A percentile compares a stretch with the other conserved stretches of the same genome.
These are phyloP conservation scores for Eucalyptus dawsonii DNA, from an alignment of 345 rosid genomes.

Conservation along the genomic window DNA sequence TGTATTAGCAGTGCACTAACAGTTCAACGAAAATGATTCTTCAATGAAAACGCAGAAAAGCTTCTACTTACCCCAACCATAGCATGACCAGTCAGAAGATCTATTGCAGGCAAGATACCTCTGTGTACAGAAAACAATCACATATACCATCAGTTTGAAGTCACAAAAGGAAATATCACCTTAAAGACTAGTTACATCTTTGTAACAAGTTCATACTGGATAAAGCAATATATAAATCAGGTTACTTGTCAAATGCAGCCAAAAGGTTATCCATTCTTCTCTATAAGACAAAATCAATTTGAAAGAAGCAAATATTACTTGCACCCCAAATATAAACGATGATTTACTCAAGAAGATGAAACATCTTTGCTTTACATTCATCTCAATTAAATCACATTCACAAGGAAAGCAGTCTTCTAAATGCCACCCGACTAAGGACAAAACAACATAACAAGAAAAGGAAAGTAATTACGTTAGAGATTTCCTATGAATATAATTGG, in stretches of 20 bases:
- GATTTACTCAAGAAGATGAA: no score
- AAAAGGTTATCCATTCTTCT: background rate
- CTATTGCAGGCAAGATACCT: slow-evolving; percentile 90
- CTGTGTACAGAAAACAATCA: slow-evolving; percentile 43
- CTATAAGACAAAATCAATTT: background rate
- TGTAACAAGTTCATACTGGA: no score
- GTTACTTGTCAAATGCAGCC: background rate
- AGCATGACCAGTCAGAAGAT: slow-evolving; percentile 30
- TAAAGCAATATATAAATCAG: background rate
- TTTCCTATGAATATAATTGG: no score
- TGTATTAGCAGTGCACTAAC: background rate
- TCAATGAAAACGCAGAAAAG: background rate
- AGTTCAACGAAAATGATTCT: background rate
- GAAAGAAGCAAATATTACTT: background rate
- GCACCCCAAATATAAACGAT: no score
- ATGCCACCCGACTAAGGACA: no score
- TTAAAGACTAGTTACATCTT: background rate
- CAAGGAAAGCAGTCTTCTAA: no score
- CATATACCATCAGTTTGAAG: slow-evolving; percentile 7
- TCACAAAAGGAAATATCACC: background rate
- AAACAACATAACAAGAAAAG: no score
- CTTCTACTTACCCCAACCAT: slow-evolving; percentile 64
- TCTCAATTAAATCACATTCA: no score
- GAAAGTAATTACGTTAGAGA: no score
- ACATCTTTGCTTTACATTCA: no score